Percentiles rank a stretch among this genome's conserved stretches.
Evolutionary conservation across 345 rosid genomes (phyloP).

Genomic region (Acer campestre): DNA sequence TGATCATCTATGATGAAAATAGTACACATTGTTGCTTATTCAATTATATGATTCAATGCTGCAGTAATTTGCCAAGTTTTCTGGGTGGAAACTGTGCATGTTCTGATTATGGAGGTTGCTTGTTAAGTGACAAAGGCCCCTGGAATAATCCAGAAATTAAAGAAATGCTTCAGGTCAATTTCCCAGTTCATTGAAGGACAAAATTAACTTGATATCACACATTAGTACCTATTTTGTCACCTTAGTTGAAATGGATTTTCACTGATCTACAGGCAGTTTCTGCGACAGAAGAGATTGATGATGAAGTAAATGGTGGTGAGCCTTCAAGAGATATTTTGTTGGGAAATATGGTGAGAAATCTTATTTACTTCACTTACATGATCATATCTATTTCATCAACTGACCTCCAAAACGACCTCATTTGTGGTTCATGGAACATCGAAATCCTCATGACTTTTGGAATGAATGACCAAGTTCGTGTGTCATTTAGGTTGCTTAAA

Average conservation of each 20-base stretch:
- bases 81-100: constrained; percentile 69
- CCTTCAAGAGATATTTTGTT: constrained; percentile 20
- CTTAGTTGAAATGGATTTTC: not conserved
- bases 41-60: not conserved
- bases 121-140: constrained; percentile 64
- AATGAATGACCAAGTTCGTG: no score
- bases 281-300: constrained; percentile 28
- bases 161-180: constrained; percentile 52
- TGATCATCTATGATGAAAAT: not conserved
- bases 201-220: no score
- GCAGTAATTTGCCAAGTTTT: constrained; percentile 61
- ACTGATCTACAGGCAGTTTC: constrained; percentile 36
- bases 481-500: no score
- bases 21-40: not conserved
- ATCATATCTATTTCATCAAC: not conserved
- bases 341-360: constrained; percentile 23
- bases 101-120: constrained; percentile 61
- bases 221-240: not conserved
- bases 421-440: no score
- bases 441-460: no score
- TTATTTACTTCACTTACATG: not conserved
- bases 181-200: constrained; percentile 1
- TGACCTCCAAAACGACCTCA: not conserved
- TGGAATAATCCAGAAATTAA: constrained; percentile 57
- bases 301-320: constrained; percentile 23